Conservation (phyloP, 331 rosid species). For the Saraca asoca region DNA sequence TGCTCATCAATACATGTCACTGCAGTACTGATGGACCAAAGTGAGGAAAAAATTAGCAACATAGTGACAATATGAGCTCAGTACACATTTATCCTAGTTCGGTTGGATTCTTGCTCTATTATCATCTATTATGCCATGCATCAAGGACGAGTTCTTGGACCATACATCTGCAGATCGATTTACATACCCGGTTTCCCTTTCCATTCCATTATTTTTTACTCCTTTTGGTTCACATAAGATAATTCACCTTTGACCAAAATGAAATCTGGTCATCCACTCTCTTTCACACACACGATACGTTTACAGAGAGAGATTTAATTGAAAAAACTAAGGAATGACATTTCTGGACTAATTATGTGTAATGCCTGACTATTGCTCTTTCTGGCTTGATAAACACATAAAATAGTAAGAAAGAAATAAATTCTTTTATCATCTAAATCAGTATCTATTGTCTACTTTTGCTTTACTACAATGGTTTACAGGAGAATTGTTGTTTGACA, state of each 20-base stretch:
- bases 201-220: conserved; percentile 26
- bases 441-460: no score
- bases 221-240: conserved; percentile 20
- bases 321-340: no score
- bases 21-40: conserved; percentile 46
- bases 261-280: no score
- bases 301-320: no score
- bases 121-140: conserved; percentile 38
- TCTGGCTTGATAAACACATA: no score
- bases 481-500: no score
- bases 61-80: conserved; percentile 45
- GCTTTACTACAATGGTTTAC: no score
- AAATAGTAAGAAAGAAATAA: no score
- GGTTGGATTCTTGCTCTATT: conserved; percentile 46
- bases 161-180: conserved; percentile 34
- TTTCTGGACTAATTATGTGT: no score
- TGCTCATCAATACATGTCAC: neutral
- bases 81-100: conserved; percentile 39
- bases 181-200: conserved; percentile 10
- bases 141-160: conserved; percentile 42
- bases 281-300: no score
- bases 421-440: no score
- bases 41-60: conserved; percentile 34
- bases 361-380: no score
- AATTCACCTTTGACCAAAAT: conserved; percentile 14